Evolutionary conservation across 305 asterid genomes (phyloP).

Genomic region (Stenogyne calaminthoides): DNA sequence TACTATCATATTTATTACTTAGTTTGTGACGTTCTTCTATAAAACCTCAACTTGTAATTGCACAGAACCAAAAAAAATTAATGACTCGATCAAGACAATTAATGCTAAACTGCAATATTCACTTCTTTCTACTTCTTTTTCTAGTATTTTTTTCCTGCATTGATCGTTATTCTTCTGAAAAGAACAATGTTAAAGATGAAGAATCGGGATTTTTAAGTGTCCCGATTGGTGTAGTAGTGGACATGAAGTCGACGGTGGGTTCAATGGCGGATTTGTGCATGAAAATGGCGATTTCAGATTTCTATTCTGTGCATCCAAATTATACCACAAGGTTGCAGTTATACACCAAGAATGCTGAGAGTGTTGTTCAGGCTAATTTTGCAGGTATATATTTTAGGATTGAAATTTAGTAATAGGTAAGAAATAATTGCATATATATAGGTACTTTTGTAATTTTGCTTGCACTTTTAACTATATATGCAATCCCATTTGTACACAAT

Average conservation of each 20-base stretch:
- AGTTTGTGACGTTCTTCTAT: background rate
- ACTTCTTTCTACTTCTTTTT: background rate
- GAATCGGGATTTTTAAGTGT: background rate
- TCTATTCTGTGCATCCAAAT: conserved; percentile 42
- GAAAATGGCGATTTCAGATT: conserved; percentile 50
- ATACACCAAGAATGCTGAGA: conserved; percentile 43
- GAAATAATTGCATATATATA: too few relatives aligned
- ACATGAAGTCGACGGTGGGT: conserved; percentile 47
- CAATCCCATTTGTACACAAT: too few relatives aligned
- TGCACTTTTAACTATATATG: too few relatives aligned
- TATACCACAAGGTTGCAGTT: conserved; percentile 47
- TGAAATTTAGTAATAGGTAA: too few relatives aligned
- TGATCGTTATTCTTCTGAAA: background rate
- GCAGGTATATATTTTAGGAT: conserved; percentile 58
- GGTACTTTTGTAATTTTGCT: too few relatives aligned
- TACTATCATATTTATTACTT: background rate
- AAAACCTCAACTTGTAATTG: background rate
- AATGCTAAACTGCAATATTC: background rate
- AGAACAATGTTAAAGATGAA: background rate
- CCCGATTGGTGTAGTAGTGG: conserved; percentile 44
- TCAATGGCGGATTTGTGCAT: conserved; percentile 49
- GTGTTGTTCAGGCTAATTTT: conserved; percentile 43
- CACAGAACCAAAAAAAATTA: background rate
- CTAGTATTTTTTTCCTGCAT: background rate
- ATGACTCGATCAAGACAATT: background rate